phyloP scores from a whole-genome alignment of 257 asterid species.

The Asclepias syriaca region DNA sequence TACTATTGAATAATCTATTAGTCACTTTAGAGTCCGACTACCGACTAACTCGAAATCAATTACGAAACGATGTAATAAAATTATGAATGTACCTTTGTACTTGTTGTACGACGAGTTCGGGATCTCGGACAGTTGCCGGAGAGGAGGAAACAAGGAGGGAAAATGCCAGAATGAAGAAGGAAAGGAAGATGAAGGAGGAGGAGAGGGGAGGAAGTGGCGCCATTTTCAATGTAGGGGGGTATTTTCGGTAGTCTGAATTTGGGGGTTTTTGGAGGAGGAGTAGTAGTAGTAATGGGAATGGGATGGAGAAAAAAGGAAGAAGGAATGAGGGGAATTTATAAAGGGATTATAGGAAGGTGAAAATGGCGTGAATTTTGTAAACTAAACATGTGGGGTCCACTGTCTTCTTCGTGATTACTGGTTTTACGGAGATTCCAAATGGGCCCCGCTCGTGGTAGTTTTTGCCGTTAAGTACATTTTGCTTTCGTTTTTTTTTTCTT shows the following conservation, averaged over 20 bases:
- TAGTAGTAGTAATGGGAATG: background rate
- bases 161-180: conserved; percentile 23
- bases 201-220: conserved; percentile 34
- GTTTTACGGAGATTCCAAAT: conserved; percentile 53
- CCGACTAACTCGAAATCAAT: background rate
- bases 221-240: conserved; percentile 20
- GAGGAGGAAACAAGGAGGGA: conserved; percentile 47
- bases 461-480: conserved; percentile 40
- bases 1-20: too few species aligned
- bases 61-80: too few species aligned
- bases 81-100: conserved; percentile 47
- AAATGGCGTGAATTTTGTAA: conserved; percentile 48
- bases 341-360: conserved; percentile 24
- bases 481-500: background rate
- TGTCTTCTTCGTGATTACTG: conserved; percentile 44
- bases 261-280: too few species aligned
- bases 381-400: conserved; percentile 53
- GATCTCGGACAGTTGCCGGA: conserved; percentile 28
- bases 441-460: conserved; percentile 27
- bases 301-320: conserved; percentile 10
- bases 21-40: too few species aligned
- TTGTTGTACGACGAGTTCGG: conserved; percentile 55
- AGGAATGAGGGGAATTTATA: conserved; percentile 31
- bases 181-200: conserved; percentile 18
- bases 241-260: background rate